Base-by-base conservation (phyloP, 768 basidiomycete genomes). In the Boletus subparvulus region DNA sequence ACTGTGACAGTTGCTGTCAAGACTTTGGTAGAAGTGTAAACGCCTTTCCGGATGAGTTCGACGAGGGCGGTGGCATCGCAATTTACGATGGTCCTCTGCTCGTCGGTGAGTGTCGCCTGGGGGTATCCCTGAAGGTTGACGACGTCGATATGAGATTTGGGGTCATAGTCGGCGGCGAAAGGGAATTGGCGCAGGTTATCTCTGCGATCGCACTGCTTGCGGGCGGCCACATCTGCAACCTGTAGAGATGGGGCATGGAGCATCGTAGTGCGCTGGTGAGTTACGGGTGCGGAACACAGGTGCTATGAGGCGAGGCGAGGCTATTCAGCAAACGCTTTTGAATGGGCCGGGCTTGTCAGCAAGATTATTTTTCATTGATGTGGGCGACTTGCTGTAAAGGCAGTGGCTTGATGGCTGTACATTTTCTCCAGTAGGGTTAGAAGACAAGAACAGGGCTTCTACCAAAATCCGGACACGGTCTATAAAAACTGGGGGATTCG, bases 11-110 rank as follows among this genome's bases (percentile, higher is more conserved):
- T 49, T 55, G 72, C 70, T 24, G 33, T 61, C 49, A 72, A 56
- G 35, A 67, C 67, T 35, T 72, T 52, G 39, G 62, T 59, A 32
- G 68, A 56, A 39, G 68, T 67, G 52, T 67, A 66, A 35, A 61
- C 49, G 16, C 60, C 52, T 42, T 61, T 55, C 6, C 62, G 63
- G 33, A 72, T 59, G 39, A 50, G 40, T 24, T 70, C 65, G 30
- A 56, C 50, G 42, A 72, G 50, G 5, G 61, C 30, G 17, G 72
- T 73, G 21, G 70, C 71, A 61, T 72, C 71, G 52, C 56, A 64
- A 43, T 69, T 64, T 9, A 72, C 63, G 48, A 72, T 73, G 40
- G 3, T n/a, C 43, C 50, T 72, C 47, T 72, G 66, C 35, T 37
- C 55, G 26, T 64, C 62, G 21, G 63, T 67, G 52, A 72, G 70